phyloP scores from a whole-genome alignment of 177 flowering plant genomes.

The Vitis hybrid region DNA sequence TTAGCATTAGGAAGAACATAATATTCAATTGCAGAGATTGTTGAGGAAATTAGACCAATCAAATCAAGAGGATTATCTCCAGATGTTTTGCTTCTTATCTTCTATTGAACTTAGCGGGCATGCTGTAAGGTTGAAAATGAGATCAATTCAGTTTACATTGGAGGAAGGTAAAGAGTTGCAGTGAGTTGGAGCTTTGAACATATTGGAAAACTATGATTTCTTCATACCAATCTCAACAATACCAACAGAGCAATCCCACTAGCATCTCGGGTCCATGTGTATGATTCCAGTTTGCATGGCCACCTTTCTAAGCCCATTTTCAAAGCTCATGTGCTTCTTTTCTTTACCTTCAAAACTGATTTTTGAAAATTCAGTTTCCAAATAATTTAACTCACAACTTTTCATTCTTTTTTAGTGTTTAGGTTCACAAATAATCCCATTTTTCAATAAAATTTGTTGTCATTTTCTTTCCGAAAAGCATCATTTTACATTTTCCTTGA shows the following conservation, averaged over 20 bases:
- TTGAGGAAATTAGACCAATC: constrained; percentile 67
- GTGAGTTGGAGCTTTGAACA: constrained; percentile 40
- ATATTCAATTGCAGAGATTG: constrained; percentile 41
- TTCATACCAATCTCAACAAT: constrained; percentile 14
- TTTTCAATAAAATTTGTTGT: no score
- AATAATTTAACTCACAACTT: no score
- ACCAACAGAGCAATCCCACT: not conserved
- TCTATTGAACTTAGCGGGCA: constrained; percentile 69
- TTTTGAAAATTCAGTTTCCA: no score
- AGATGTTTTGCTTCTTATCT: constrained; percentile 69
- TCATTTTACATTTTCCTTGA: no score
- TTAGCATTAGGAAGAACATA: constrained; percentile 62
- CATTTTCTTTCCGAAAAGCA: no score
- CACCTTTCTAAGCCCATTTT: no score
- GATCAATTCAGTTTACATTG: constrained; percentile 70
- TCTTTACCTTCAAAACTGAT: no score
- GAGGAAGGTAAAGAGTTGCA: constrained; percentile 68
- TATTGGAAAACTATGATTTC: constrained; percentile 38
- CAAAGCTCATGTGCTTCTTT: no score
- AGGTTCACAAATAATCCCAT: no score
- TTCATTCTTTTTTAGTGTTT: no score
- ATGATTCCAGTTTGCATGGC: no score
- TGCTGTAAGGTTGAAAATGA: constrained; percentile 78
- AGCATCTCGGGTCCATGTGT: no score
- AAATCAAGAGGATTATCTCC: constrained; percentile 54